These are phyloP conservation scores for Haematococcus sp. DNA, from an alignment of 139 green algal species.

Conservation along the genomic window DNA sequence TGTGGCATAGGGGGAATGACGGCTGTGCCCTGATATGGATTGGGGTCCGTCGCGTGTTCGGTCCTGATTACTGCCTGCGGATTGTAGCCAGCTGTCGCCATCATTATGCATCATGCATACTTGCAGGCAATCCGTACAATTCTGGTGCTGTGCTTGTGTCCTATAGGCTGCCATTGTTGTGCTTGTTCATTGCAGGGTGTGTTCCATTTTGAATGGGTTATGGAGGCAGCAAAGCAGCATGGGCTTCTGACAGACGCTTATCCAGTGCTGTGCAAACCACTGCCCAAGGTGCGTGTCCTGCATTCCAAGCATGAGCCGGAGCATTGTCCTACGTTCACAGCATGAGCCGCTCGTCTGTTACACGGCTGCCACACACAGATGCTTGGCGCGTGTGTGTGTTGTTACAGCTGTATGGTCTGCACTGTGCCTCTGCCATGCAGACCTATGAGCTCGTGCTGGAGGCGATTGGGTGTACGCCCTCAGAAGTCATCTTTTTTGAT, in stretches of 20 bases:
- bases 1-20: too few species aligned
- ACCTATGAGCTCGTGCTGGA: slow-evolving; percentile 60
- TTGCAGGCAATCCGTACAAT: too few species aligned
- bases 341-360: too few species aligned
- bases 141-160: too few species aligned
- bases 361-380: background rate
- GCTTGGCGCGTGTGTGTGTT: background rate
- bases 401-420: too few species aligned
- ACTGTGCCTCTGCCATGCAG: slow-evolving; percentile 10
- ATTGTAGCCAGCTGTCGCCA: background rate
- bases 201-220: slow-evolving; percentile 74
- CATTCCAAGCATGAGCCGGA: background rate
- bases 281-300: slow-evolving; percentile 6
- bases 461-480: slow-evolving; percentile 31
- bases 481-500: slow-evolving; percentile 70
- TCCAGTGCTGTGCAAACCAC: slow-evolving; percentile 77
- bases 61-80: background rate
- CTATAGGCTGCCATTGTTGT: too few species aligned
- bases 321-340: too few species aligned
- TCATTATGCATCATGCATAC: background rate
- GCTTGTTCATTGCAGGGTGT: slow-evolving; percentile 63
- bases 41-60: background rate
- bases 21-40: too few species aligned
- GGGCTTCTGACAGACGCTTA: slow-evolving; percentile 35
- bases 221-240: slow-evolving; percentile 33